Percentiles rank a stretch among this genome's conserved stretches.
These are phyloP conservation scores for Neonectria magnoliae DNA, from an alignment of 2,329 filamentous ascomycete species.

Conservation along the genomic window DNA sequence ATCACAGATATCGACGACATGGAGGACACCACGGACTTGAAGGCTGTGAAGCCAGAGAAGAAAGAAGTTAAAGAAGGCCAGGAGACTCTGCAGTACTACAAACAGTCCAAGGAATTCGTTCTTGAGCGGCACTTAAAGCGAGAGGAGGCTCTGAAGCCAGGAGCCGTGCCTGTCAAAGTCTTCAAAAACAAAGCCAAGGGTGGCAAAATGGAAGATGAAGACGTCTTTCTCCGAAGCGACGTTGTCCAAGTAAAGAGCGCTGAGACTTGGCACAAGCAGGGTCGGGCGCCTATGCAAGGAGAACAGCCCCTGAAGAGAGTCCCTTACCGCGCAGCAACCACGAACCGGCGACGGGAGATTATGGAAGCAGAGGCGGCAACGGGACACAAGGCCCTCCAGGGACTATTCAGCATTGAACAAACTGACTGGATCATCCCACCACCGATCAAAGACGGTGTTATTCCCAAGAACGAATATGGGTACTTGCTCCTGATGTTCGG, in stretches of 20 bases:
- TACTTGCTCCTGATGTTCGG: slow-evolving; percentile 32
- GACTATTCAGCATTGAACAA: slow-evolving; percentile 83
- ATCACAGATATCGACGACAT: slow-evolving; percentile 78
- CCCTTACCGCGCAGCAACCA: slow-evolving; percentile 89
- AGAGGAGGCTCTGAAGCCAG: slow-evolving; percentile 84
- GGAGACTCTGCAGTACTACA: slow-evolving; percentile 89
- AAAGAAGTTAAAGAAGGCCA: slow-evolving; percentile 79
- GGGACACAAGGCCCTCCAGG: slow-evolving; percentile 86
- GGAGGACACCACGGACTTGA: slow-evolving; percentile 82
- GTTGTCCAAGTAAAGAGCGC: slow-evolving; percentile 87
- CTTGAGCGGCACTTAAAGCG: slow-evolving; percentile 87
- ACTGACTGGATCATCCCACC: slow-evolving; percentile 96
- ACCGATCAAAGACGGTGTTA: slow-evolving; percentile 83
- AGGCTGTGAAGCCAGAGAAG: slow-evolving; percentile 76
- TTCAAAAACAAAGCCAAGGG: slow-evolving; percentile 82
- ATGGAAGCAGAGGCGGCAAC: slow-evolving; percentile 83
- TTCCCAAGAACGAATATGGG: slow-evolving; percentile 94
- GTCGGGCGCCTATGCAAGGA: slow-evolving; percentile 76
- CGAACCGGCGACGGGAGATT: slow-evolving; percentile 86
- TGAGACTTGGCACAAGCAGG: slow-evolving; percentile 98
- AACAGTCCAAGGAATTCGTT: slow-evolving; percentile 84
- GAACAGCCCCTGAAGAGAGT: slow-evolving; percentile 85
- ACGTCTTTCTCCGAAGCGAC: slow-evolving; percentile 82
- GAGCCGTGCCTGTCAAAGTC: slow-evolving; percentile 74
- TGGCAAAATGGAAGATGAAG: slow-evolving; percentile 76